Conservation (phyloP, 2,329 filamentous ascomycete genomes). For the Fonsecaea multimorphosa region DNA sequence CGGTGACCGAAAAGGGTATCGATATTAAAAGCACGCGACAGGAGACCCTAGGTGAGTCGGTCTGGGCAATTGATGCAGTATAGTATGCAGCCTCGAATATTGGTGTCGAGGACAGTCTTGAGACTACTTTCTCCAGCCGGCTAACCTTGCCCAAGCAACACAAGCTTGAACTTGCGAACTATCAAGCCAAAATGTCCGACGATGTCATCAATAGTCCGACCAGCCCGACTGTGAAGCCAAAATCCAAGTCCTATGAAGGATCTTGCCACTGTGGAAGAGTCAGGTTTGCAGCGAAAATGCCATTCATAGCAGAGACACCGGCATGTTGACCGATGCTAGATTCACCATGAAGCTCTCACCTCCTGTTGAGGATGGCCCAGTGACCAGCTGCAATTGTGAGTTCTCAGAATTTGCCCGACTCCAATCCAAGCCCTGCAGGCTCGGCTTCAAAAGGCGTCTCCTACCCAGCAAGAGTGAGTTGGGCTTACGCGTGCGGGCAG, state of each 20-base stretch:
- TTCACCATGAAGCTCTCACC: conserved; percentile 40
- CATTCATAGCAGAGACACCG: too few species aligned
- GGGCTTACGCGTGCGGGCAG: conserved; percentile 26
- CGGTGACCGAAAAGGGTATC: conserved; percentile 13
- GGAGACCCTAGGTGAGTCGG: not conserved
- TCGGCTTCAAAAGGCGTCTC: not conserved
- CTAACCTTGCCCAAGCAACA: not conserved
- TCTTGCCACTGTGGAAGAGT: conserved; percentile 38
- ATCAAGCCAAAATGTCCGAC: conserved; percentile 27
- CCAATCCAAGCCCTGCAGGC: not conserved
- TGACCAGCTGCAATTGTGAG: conserved; percentile 39
- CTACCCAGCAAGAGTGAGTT: conserved; percentile 2
- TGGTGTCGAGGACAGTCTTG: not conserved
- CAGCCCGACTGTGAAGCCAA: conserved; percentile 35
- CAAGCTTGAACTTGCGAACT: not conserved
- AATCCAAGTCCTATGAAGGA: conserved; percentile 38
- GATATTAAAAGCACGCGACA: conserved; percentile 5
- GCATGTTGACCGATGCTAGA: conserved; percentile 22
- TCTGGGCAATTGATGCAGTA: not conserved
- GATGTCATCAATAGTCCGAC: conserved; percentile 29
- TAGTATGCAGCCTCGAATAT: not conserved
- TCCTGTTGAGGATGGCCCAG: conserved; percentile 37
- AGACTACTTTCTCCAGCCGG: not conserved
- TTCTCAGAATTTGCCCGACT: not conserved
- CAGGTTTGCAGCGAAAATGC: conserved; percentile 21